Base-by-base conservation (phyloP, 2,329 filamentous ascomycete species). In the Tolypocladium paradoxum region DNA sequence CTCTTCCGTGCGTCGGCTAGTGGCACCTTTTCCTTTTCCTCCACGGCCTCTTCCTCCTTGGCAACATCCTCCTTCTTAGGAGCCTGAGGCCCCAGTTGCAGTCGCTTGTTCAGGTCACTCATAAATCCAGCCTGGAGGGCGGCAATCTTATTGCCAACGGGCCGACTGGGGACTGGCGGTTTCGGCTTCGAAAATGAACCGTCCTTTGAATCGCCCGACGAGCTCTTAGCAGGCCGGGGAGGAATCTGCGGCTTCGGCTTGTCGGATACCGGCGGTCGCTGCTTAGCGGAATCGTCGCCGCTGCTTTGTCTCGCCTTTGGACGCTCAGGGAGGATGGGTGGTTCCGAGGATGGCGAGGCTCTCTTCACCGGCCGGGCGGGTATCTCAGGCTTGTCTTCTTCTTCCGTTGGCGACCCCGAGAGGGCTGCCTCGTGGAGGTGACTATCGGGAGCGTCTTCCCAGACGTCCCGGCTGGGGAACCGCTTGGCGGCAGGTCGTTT, bases 371-470 rank as follows among this genome's bases (percentile, higher is more conserved):
- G 70, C 59, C 61, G 64, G 20, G 57, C 53, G 11, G 67, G 68
- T 6, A 68, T 57, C 6, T 63, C 59, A 11, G 66, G 63, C 51
- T 64, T 65, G 12, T 48, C 43, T 57, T 53, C 65, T 31, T 46
- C 62, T 14, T 66, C 62, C 50, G 64, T 54, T 7, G 60, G 62
- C 12, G 67, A 61, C 56, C 60, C 69, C 58, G 59, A 68, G 64
- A 95, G 84, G 0, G 86, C 91, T 0, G 91, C 87, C 62, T 90
- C 83, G 22, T 95, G 78, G 57, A 87, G 79, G 54, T 88, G 79
- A 62, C 88, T 92, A 61, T 95, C 90, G 1, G 92, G 92, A 0
- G 82, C 84, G 67, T 97, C 92, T 71, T 97, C 92, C 92, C 92
- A 96, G 43, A 96, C 83, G 69, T 97, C 92, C 52, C 84, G 83